A percentile compares a stretch with the other conserved stretches of the same genome.
phyloP scores from a whole-genome alignment of 2,329 filamentous ascomycete species.

The Westerdykella ornata region DNA sequence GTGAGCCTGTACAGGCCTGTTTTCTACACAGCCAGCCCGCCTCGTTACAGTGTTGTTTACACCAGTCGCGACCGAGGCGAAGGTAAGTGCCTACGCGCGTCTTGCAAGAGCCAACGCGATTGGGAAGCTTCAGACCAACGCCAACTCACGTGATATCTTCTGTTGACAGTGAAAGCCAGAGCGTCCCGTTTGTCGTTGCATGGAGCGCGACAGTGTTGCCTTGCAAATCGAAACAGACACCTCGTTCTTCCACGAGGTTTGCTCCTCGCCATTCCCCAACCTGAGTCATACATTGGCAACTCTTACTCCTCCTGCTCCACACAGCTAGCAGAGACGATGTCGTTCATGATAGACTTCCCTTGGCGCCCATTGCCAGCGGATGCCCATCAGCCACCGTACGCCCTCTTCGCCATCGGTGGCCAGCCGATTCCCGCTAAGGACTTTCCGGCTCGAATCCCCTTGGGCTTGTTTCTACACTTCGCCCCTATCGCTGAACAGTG shows the following conservation, averaged over 20 bases:
- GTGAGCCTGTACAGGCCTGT: not conserved
- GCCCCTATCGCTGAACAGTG: slow-evolving; percentile 14
- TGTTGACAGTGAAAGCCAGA: not conserved
- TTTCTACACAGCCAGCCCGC: too few relatives aligned
- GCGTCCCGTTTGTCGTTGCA: not conserved
- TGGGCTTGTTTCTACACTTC: slow-evolving; percentile 17
- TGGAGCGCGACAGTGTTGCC: not conserved
- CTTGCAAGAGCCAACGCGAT: too few relatives aligned
- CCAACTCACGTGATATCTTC: not conserved
- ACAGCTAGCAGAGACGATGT: slow-evolving; percentile 12
- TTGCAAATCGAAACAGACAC: not conserved
- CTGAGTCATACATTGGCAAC: not conserved
- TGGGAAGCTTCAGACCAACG: not conserved
- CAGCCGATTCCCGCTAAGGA: slow-evolving; percentile 3
- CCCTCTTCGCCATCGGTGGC: slow-evolving; percentile 17
- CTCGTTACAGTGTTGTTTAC: too few relatives aligned
- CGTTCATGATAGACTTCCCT: slow-evolving; percentile 20
- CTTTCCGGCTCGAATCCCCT: slow-evolving; percentile 17
- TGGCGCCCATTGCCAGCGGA: slow-evolving; percentile 7
- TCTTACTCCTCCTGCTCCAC: too few relatives aligned
- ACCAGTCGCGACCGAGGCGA: too few relatives aligned
- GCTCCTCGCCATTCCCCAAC: not conserved
- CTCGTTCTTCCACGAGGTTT: not conserved
- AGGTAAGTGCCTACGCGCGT: too few relatives aligned
- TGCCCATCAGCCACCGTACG: slow-evolving; percentile 14